Evolutionary conservation across 371 early-diverging fungal genomes (phyloP), one percentile per base, ranked within the genome.

Genomic region (Rhizopus arrhizus): DNA sequence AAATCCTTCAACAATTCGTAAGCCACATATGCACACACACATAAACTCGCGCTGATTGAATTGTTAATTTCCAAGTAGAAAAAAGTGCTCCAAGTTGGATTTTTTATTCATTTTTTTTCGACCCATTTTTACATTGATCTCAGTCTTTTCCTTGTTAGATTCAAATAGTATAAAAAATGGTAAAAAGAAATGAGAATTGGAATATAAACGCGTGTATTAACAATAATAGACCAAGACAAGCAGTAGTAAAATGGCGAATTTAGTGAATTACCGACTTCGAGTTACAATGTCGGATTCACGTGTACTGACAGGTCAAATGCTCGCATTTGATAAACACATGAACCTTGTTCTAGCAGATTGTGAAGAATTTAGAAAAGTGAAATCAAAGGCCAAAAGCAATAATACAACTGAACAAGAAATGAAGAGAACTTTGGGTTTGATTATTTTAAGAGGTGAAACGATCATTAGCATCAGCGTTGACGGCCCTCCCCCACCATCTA

Each of bases 281-380:
- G 86, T 98, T 68, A 95, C 95, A 45, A 74, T 97, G 63, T 81
- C 86, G 42, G 99, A 98, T 77, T 90, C 94, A 56, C 89, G 97
- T 63, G 86, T 88, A 6, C 74, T 98, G 66, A 89, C 96, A 7
- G 99, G 99, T 35, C 95, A 96, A 66, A 95, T 98, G 96, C 84
- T 97, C 48, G 97, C 99, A 22, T 98, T 96, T 67, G 99, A 98
- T 76, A 95, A 93, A 70, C 94, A 96, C 78, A 97, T 98, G 97
- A 98, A 98, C 71, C 81, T 98, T 61, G 99, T 98, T 13, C 83
- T 98, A 31, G 86, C 95, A 15, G 99, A 97, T 73, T 95, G 95
- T 82, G 95, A 98, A 69, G 99, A 98, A 79, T 95, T 94, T 71
- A 89, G 98, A 53, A 91, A 85, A 67, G 80, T 95, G 64, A 94